Evolutionary conservation across 805 yeast genomes (phyloP).

Genomic region (Wickerhamiella dianesei): DNA sequence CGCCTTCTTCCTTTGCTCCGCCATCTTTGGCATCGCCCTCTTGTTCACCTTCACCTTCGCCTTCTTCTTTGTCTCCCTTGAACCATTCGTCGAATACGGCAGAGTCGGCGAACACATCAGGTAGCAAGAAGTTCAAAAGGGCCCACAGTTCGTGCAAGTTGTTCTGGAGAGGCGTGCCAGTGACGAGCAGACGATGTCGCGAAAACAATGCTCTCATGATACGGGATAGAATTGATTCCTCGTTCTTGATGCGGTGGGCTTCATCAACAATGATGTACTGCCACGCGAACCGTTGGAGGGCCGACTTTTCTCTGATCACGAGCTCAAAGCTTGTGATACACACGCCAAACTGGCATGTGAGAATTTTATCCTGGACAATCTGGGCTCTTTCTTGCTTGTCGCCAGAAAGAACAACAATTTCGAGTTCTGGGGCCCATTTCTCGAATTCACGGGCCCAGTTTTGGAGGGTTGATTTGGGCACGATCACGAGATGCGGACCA

Average conservation of each 20-base stretch:
- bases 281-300: conserved; percentile 74
- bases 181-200: conserved; percentile 67
- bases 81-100: conserved; percentile 90
- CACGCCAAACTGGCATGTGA: conserved; percentile 74
- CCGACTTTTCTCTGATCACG: conserved; percentile 77
- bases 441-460: conserved; percentile 93
- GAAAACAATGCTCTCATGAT: conserved; percentile 82
- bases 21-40: conserved; percentile 33
- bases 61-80: conserved; percentile 10
- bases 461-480: conserved; percentile 89
- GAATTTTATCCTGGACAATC: conserved; percentile 42
- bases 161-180: conserved; percentile 94
- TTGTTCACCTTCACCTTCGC: neutral
- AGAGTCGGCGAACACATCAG: conserved; percentile 91
- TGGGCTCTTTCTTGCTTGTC: conserved; percentile 60
- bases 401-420: conserved; percentile 75
- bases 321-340: conserved; percentile 84
- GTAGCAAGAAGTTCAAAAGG: conserved; percentile 69
- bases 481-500: conserved; percentile 86
- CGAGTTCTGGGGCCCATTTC: conserved; percentile 90
- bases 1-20: conserved; percentile 8
- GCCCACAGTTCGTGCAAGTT: conserved; percentile 97
- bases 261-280: conserved; percentile 89
- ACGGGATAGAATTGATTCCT: conserved; percentile 78
- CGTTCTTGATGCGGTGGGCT: conserved; percentile 93